phyloP scores from a whole-genome alignment of 805 yeast genomes.

The Lachancea sp. region DNA sequence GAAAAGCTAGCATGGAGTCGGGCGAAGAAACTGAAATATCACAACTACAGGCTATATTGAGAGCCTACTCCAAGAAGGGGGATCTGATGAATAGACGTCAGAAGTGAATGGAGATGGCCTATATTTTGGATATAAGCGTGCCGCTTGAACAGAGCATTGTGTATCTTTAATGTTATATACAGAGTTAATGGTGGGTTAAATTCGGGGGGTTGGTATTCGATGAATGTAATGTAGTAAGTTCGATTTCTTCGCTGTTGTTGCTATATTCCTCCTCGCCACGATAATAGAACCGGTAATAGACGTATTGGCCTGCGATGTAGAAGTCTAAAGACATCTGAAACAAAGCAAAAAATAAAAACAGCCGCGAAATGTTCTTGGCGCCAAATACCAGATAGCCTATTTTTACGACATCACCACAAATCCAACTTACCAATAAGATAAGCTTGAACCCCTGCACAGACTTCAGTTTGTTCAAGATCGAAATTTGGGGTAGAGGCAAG shows the following conservation, averaged over 20 bases:
- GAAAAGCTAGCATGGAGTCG: not conserved
- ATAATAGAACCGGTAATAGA: constrained; percentile 49
- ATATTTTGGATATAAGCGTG: too few species aligned
- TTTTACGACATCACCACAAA: constrained; percentile 81
- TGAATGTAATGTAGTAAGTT: constrained; percentile 3
- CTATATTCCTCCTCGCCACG: constrained; percentile 10
- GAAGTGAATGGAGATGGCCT: too few species aligned
- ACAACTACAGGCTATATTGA: constrained; percentile 14
- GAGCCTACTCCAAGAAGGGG: constrained; percentile 27
- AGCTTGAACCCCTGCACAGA: constrained; percentile 75
- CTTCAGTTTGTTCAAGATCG: constrained; percentile 58
- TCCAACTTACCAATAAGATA: constrained; percentile 73
- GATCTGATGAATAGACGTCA: constrained; percentile 2
- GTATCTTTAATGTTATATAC: constrained; percentile 1
- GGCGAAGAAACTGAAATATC: constrained; percentile 5
- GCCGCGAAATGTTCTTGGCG: constrained; percentile 56
- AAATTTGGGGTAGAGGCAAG: constrained; percentile 71
- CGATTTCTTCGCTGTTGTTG: not conserved
- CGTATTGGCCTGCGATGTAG: constrained; percentile 64
- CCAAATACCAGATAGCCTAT: constrained; percentile 70
- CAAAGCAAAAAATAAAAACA: constrained; percentile 64
- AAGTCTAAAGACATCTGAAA: constrained; percentile 75
- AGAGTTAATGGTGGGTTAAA: not conserved
- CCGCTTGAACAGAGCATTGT: not conserved
- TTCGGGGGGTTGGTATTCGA: not conserved